Base-by-base conservation (phyloP, 768 basidiomycete species). In the Gautieria morchelliformis region DNA sequence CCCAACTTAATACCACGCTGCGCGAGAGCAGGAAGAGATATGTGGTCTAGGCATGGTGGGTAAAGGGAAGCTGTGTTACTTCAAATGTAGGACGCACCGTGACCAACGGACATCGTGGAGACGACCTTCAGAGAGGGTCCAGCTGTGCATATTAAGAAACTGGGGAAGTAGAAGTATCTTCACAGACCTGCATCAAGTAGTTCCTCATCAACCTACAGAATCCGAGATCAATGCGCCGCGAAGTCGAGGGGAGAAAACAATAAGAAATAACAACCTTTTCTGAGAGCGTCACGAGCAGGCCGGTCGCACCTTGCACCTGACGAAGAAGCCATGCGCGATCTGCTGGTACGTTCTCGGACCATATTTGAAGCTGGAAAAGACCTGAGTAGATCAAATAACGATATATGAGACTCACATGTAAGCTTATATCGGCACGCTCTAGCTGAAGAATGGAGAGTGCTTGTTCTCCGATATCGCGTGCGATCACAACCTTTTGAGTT, bases 61-160 rank as follows among this genome's bases (percentile, higher is more conserved):
- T 15, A 51, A 20, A 47, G 44, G 7, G 6, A 32, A 35, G 30
- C 3, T 52, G 37, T 35, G 33, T 8, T 7, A n/a, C 4, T 45
- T 20, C 7, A n/a, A 49, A n/a, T 30, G 4, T 49, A 9, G 42
- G 19, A 61, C 78, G 56, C 58, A 89, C 90, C 89, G 65, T 85
- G 89, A 47, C 91, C 92, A 19, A 93, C 91, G 17, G 90, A 92
- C 83, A 95, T 89, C 0, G 94, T 96, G 1, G 93, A 95, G 3
- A 96, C 79, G n/a, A 89, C 84, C 45, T 79, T 81, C 9, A 99
- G 75, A 50, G 68, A 74, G 0, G 85, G 74, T 4, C 93, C 92
- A 61, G 91, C 91, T 86, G 62, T 2, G 14, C 5, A n/a, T 4
- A 30, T 15, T 37, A 37, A 37, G 35, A 37, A 37, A 3, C 35